phyloP scores from a whole-genome alignment of 2,329 filamentous ascomycete genomes.

The Pseudogymnoascus pannorum region DNA sequence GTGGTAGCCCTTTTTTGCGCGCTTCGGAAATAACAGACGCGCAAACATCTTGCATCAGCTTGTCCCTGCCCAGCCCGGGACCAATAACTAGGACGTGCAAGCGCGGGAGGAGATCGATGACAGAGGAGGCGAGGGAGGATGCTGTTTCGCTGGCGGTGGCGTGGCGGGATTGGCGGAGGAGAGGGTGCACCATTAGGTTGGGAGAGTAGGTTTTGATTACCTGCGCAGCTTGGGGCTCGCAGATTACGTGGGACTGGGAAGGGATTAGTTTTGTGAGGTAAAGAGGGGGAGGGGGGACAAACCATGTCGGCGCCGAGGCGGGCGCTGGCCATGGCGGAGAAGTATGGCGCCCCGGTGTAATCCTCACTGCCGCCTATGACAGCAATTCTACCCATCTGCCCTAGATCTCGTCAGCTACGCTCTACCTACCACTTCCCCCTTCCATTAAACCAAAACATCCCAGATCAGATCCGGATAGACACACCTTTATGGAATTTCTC shows the following conservation, averaged over 20 bases:
- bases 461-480: constrained; percentile 22
- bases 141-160: constrained; percentile 48
- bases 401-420: constrained; percentile 38
- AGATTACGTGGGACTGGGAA: constrained; percentile 80
- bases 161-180: constrained; percentile 71
- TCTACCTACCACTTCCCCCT: background rate
- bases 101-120: constrained; percentile 74
- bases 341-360: constrained; percentile 96
- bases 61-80: constrained; percentile 83
- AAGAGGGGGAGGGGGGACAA: constrained; percentile 4
- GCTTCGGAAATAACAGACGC: constrained; percentile 73
- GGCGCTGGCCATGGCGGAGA: constrained; percentile 94
- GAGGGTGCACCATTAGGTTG: constrained; percentile 95
- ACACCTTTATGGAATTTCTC: constrained; percentile 93
- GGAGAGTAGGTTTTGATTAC: constrained; percentile 98
- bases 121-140: constrained; percentile 53
- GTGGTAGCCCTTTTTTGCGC: constrained; percentile 60
- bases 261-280: background rate
- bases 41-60: constrained; percentile 82
- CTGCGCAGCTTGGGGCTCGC: constrained; percentile 75
- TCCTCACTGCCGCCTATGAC: constrained; percentile 94
- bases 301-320: constrained; percentile 87
- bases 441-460: background rate
- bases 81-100: constrained; percentile 91
- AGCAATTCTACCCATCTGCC: constrained; percentile 82